A percentile compares a stretch with the other conserved stretches of the same genome.
phyloP scores from a whole-genome alignment of 805 yeast genomes.

The Candida arabinofermentans region DNA sequence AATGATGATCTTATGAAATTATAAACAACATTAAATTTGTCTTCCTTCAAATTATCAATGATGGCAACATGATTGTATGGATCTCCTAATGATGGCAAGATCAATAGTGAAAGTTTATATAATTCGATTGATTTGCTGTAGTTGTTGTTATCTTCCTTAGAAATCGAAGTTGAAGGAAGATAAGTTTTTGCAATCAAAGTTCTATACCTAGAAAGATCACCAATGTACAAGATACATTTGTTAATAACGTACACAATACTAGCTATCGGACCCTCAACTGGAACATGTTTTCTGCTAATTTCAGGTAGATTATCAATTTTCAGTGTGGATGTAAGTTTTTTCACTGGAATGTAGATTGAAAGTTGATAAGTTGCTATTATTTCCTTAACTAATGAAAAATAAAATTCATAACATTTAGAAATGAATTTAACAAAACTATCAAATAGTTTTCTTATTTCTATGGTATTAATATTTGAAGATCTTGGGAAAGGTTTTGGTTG shows the following conservation, averaged over 20 bases:
- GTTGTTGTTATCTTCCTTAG: slow-evolving; percentile 37
- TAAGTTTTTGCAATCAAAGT: slow-evolving; percentile 44
- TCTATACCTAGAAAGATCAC: slow-evolving; percentile 57
- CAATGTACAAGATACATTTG: slow-evolving; percentile 49
- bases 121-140: slow-evolving; percentile 41
- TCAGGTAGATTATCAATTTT: slow-evolving; percentile 11
- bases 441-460: slow-evolving; percentile 55
- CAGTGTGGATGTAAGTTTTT: slow-evolving; percentile 28
- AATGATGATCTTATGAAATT: slow-evolving; percentile 54
- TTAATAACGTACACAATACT: slow-evolving; percentile 41
- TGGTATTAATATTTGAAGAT: slow-evolving; percentile 31
- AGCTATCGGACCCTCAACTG: slow-evolving; percentile 15
- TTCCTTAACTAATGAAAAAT: slow-evolving; percentile 37
- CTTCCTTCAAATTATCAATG: slow-evolving; percentile 45
- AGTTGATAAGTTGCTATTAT: slow-evolving; percentile 37
- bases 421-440: slow-evolving; percentile 47
- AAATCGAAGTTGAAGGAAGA: slow-evolving; percentile 27
- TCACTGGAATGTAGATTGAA: slow-evolving; percentile 31
- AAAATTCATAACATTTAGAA: slow-evolving; percentile 45
- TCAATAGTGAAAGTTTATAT: slow-evolving; percentile 49
- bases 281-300: background rate
- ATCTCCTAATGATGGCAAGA: slow-evolving; percentile 67
- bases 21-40: slow-evolving; percentile 43
- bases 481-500: slow-evolving; percentile 1
- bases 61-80: slow-evolving; percentile 60